Evolutionary conservation across 805 yeast species (phyloP).

Genomic region (Torulaspora gathmanii): DNA sequence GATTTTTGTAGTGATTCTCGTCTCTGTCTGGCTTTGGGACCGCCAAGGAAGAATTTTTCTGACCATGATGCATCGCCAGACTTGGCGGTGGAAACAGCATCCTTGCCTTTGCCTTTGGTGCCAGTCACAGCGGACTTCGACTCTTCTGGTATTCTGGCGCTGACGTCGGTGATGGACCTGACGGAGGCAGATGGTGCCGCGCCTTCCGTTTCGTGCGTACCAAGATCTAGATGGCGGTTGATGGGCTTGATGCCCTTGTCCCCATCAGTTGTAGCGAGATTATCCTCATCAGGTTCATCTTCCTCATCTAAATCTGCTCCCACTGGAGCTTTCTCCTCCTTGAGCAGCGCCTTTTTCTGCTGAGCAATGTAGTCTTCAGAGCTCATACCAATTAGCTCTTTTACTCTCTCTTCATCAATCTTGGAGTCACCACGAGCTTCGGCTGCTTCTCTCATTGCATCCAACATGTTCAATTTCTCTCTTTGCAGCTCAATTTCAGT

Average conservation of each 20-base stretch:
- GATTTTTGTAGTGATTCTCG: slow-evolving; percentile 4
- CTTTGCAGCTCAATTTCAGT: slow-evolving; percentile 37
- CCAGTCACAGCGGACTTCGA: neutral
- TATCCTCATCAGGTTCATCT: slow-evolving; percentile 15
- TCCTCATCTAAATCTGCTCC: slow-evolving; percentile 13
- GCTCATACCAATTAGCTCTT: slow-evolving; percentile 32
- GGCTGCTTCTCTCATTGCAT: slow-evolving; percentile 39
- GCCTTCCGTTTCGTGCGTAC: neutral
- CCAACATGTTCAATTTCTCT: slow-evolving; percentile 33
- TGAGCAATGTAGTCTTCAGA: slow-evolving; percentile 29
- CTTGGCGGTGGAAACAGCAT: neutral
- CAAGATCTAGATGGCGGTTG: slow-evolving; percentile 2
- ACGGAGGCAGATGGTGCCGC: slow-evolving; percentile 20
- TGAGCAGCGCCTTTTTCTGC: slow-evolving; percentile 8
- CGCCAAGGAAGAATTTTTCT: slow-evolving; percentile 11
- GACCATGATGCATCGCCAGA: slow-evolving; percentile 7
- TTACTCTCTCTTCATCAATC: slow-evolving; percentile 33
- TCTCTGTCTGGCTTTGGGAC: slow-evolving; percentile 6
- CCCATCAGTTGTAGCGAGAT: neutral
- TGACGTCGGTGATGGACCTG: slow-evolving; percentile 17
- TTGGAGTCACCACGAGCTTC: slow-evolving; percentile 36
- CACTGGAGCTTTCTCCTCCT: neutral
- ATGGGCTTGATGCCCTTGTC: slow-evolving; percentile 9
- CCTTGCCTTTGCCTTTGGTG: neutral
- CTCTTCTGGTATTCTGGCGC: slow-evolving; percentile 2